phyloP scores from a whole-genome alignment of 148 eudicot species.

The Rhododendron molle region DNA sequence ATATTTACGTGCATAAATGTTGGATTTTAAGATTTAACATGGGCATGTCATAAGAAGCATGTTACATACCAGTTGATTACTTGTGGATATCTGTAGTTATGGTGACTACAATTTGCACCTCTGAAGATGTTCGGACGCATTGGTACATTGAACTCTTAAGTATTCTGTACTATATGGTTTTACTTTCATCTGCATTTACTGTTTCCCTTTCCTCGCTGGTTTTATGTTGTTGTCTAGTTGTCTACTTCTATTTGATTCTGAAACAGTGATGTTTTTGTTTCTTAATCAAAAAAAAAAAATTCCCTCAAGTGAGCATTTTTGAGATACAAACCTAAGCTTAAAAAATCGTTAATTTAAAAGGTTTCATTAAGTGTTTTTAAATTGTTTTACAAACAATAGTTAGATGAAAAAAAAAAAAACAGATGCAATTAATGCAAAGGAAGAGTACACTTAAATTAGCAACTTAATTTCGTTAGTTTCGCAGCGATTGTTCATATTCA shows the following conservation, averaged over 20 bases:
- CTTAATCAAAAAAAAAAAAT: not conserved
- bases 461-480: too few relatives aligned
- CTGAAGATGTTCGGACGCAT: not conserved
- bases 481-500: too few relatives aligned
- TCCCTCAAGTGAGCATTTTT: too few relatives aligned
- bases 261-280: not conserved
- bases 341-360: too few relatives aligned
- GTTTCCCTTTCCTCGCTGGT: not conserved
- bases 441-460: too few relatives aligned
- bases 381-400: too few relatives aligned
- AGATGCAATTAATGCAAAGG: too few relatives aligned
- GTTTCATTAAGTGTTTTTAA: too few relatives aligned
- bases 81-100: not conserved
- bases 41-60: not conserved
- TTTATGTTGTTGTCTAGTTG: not conserved
- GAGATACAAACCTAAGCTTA: too few relatives aligned
- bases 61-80: not conserved
- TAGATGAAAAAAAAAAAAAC: too few relatives aligned
- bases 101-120: not conserved
- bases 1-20: conserved; percentile 1
- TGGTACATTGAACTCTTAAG: not conserved
- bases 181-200: not conserved
- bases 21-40: not conserved
- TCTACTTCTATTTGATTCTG: not conserved
- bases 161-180: not conserved